phyloP scores from a whole-genome alignment of 2,329 filamentous ascomycete species.

The Fusarium fracticaudum region DNA sequence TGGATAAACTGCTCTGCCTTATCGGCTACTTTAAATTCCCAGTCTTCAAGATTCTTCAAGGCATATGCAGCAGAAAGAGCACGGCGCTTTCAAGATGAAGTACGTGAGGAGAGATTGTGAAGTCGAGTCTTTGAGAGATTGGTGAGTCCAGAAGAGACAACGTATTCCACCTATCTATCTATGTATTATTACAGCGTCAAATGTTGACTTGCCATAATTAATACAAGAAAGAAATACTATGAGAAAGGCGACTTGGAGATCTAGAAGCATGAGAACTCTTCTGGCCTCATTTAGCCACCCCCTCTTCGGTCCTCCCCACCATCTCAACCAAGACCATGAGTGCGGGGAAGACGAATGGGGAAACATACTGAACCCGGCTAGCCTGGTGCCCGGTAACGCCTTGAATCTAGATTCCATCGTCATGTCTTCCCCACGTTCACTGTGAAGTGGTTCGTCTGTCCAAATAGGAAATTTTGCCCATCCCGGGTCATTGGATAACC shows the following conservation, averaged over 20 bases:
- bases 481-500: background rate
- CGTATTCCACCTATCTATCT: background rate
- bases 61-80: conserved; percentile 62
- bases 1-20: conserved; percentile 57
- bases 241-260: conserved; percentile 5
- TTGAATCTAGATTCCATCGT: background rate
- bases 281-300: background rate
- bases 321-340: background rate
- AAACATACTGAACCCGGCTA: background rate
- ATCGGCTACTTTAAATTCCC: conserved; percentile 65
- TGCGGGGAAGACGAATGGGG: background rate
- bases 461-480: conserved; percentile 14
- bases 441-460: background rate
- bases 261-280: background rate
- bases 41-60: conserved; percentile 62
- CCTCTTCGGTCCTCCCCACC: background rate
- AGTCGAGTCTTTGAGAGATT: background rate
- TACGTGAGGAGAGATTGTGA: conserved; percentile 8
- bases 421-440: conserved; percentile 10
- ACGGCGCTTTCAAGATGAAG: conserved; percentile 56
- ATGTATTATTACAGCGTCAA: background rate
- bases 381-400: background rate
- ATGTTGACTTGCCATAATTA: conserved; percentile 5
- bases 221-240: background rate
- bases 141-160: background rate